These are phyloP conservation scores for Fusarium equiseti DNA, from an alignment of 2,329 filamentous ascomycete species.

Conservation along the genomic window DNA sequence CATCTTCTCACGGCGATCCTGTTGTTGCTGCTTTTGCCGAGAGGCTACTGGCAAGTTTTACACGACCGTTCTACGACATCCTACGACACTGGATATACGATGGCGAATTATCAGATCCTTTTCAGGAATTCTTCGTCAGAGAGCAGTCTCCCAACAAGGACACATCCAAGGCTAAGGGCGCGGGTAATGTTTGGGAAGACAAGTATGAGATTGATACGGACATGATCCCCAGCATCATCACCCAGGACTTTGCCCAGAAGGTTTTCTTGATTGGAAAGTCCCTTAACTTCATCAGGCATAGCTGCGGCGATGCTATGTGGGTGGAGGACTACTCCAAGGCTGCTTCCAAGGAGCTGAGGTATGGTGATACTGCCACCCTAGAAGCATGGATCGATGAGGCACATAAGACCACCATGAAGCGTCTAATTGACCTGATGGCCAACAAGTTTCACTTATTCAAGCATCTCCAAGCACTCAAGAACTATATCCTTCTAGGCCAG, in stretches of 20 bases:
- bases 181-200: constrained; percentile 96
- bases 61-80: constrained; percentile 96
- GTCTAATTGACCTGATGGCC: constrained; percentile 92
- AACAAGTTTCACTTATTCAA: constrained; percentile 95
- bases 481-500: constrained; percentile 93
- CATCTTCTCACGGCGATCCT: constrained; percentile 92
- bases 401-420: constrained; percentile 97
- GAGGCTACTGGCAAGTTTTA: constrained; percentile 85
- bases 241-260: constrained; percentile 92
- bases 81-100: constrained; percentile 98
- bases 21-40: constrained; percentile 95
- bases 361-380: constrained; percentile 91
- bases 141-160: constrained; percentile 74
- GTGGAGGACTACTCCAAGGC: constrained; percentile 95
- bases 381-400: constrained; percentile 96
- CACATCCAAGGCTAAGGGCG: constrained; percentile 67
- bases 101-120: constrained; percentile 96
- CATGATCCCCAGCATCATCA: constrained; percentile 95
- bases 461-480: constrained; percentile 90
- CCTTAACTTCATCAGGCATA: constrained; percentile 96
- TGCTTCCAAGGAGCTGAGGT: constrained; percentile 89
- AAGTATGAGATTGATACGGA: constrained; percentile 88
- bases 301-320: constrained; percentile 93
- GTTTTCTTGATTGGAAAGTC: constrained; percentile 98
- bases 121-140: constrained; percentile 92